phyloP scores from a whole-genome alignment of 2,329 filamentous ascomycete species.

The Mollisiaceae sp. region DNA sequence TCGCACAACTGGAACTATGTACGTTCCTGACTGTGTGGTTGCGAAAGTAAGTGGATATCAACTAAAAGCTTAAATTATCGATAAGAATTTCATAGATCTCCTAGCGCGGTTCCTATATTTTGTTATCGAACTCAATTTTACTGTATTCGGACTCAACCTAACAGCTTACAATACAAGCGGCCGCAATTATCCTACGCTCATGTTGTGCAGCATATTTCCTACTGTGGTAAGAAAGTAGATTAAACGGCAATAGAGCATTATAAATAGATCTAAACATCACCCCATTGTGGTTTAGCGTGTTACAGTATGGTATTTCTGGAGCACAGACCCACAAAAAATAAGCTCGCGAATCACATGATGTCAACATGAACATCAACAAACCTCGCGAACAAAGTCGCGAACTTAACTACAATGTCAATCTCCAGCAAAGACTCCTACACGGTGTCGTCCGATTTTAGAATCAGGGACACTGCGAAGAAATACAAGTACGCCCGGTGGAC shows the following conservation, averaged over 20 bases:
- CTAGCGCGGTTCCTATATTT: background rate
- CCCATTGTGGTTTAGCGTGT: no score
- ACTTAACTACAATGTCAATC: background rate
- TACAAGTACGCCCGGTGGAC: slow-evolving; percentile 6
- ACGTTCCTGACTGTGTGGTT: background rate
- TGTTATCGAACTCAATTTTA: background rate
- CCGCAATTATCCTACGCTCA: no score
- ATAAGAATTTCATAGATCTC: background rate
- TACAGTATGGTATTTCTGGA: background rate
- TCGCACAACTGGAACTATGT: background rate
- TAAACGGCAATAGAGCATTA: no score
- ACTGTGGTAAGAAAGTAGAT: no score
- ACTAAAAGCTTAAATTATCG: background rate
- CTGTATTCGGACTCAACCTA: no score
- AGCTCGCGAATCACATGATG: background rate
- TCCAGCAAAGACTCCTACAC: background rate
- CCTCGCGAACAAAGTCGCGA: slow-evolving; percentile 1
- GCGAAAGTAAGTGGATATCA: background rate
- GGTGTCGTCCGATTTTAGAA: slow-evolving; percentile 1
- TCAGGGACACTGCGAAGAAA: slow-evolving; percentile 4
- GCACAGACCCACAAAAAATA: no score
- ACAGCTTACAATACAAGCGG: no score
- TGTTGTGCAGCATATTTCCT: no score
- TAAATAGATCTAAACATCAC: no score
- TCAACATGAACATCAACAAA: background rate